A percentile compares a stretch with the other conserved stretches of the same genome.
phyloP scores from a whole-genome alignment of 2,329 filamentous ascomycete species.

The Ascochyta clinopodiicola region DNA sequence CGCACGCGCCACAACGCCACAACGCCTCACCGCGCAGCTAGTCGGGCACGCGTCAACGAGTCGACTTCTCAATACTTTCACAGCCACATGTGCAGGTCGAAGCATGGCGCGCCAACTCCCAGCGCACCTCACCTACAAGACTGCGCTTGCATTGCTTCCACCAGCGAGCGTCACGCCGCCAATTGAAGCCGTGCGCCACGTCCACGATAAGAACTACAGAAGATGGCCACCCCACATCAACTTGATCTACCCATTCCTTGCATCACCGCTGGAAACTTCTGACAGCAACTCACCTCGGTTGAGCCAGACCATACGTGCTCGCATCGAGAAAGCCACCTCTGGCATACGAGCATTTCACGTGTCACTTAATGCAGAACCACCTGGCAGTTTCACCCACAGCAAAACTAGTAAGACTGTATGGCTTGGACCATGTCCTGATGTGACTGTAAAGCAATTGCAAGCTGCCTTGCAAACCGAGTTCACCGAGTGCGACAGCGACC shows the following conservation, averaged over 20 bases:
- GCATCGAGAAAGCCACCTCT: constrained; percentile 29
- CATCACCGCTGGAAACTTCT: constrained; percentile 22
- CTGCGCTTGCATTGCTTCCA: constrained; percentile 35
- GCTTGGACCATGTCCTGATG: constrained; percentile 26
- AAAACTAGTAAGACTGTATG: constrained; percentile 34
- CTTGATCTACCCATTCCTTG: constrained; percentile 40
- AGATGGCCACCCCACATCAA: constrained; percentile 44
- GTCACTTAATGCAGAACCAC: constrained; percentile 27
- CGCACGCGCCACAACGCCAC: constrained; percentile 21
- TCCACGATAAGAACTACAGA: constrained; percentile 34
- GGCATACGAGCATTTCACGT: constrained; percentile 27
- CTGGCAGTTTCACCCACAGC: constrained; percentile 27
- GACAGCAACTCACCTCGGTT: constrained; percentile 13
- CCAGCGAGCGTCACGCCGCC: constrained; percentile 29
- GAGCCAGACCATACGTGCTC: constrained; percentile 28
- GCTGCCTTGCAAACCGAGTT: constrained; percentile 37
- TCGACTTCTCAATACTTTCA: neutral
- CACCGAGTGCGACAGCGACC: constrained; percentile 28
- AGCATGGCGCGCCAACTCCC: constrained; percentile 24
- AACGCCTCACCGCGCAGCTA: constrained; percentile 10
- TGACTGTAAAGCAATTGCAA: constrained; percentile 27
- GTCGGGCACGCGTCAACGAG: neutral
- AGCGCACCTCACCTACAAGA: constrained; percentile 36
- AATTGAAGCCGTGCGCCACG: constrained; percentile 34
- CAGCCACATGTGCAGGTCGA: neutral